These are phyloP conservation scores for Asclepias syriaca DNA, from an alignment of 257 asterid species.

Conservation along the genomic window DNA sequence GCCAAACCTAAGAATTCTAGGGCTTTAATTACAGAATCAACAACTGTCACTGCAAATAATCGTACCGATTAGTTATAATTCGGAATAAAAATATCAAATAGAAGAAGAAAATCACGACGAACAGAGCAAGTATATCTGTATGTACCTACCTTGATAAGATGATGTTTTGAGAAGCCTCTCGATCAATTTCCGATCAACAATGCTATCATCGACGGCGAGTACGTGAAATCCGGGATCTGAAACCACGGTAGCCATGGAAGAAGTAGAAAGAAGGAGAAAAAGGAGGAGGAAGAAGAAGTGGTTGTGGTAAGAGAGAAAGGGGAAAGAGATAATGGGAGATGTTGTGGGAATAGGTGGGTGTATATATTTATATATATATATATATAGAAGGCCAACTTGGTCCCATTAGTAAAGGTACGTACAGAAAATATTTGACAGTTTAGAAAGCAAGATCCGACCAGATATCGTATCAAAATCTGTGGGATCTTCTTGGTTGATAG, in stretches of 20 bases:
- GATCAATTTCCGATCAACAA: constrained; percentile 33
- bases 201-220: constrained; percentile 37
- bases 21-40: constrained; percentile 51
- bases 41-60: constrained; percentile 37
- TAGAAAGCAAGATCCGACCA: constrained; percentile 6
- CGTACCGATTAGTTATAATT: neutral
- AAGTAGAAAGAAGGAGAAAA: neutral
- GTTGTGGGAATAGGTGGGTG: neutral
- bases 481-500: neutral
- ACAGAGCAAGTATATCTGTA: neutral
- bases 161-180: constrained; percentile 18
- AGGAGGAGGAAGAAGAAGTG: neutral
- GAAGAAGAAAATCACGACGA: neutral
- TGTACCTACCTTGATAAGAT: neutral
- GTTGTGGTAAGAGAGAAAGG: neutral
- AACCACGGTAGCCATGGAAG: constrained; percentile 21
- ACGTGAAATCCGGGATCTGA: constrained; percentile 33
- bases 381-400: neutral
- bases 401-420: neutral
- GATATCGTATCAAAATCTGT: constrained; percentile 4
- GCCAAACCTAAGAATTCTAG: constrained; percentile 42
- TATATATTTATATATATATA: neutral
- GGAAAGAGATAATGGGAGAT: neutral
- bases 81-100: neutral
- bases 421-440: neutral